A percentile compares a stretch with the other conserved stretches of the same genome.
Evolutionary conservation across 768 basidiomycete species (phyloP).

Genomic region (Tylopilus plumbeoviolaceoides): DNA sequence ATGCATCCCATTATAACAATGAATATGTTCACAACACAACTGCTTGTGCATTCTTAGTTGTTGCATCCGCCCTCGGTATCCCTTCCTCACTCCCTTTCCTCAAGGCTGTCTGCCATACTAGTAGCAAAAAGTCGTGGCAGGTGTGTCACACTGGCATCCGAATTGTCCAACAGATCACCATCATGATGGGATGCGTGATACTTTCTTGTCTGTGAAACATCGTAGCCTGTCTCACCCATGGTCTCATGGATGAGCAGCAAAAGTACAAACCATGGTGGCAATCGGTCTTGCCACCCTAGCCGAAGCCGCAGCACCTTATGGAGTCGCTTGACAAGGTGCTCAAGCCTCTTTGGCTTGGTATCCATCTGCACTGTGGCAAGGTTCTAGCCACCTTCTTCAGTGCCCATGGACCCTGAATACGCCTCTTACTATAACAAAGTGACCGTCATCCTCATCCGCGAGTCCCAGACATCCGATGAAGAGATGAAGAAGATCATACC

Average conservation of each 20-base stretch:
- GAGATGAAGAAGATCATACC: slow-evolving; percentile 99
- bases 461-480: slow-evolving; percentile 97
- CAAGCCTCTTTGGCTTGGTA: slow-evolving; percentile 78
- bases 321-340: slow-evolving; percentile 97
- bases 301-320: slow-evolving; percentile 96
- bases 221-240: slow-evolving; percentile 90
- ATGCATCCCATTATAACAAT: slow-evolving; percentile 99
- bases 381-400: slow-evolving; percentile 76
- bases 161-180: no score
- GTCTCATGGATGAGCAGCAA: slow-evolving; percentile 77
- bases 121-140: slow-evolving; percentile 99
- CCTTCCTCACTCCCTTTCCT: no score
- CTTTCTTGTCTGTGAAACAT: slow-evolving; percentile 95
- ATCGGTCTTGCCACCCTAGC: slow-evolving; percentile 85
- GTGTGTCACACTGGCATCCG: slow-evolving; percentile 99
- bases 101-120: slow-evolving; percentile 96
- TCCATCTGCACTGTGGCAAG: slow-evolving; percentile 74
- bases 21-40: slow-evolving; percentile 99
- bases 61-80: no score
- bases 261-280: slow-evolving; percentile 78
- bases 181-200: no score
- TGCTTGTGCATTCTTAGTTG: slow-evolving; percentile 96
- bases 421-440: no score
- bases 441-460: no score
- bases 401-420: slow-evolving; percentile 99